These are phyloP conservation scores for Heritiera littoralis DNA, from an alignment of 345 rosid genomes.

Conservation along the genomic window DNA sequence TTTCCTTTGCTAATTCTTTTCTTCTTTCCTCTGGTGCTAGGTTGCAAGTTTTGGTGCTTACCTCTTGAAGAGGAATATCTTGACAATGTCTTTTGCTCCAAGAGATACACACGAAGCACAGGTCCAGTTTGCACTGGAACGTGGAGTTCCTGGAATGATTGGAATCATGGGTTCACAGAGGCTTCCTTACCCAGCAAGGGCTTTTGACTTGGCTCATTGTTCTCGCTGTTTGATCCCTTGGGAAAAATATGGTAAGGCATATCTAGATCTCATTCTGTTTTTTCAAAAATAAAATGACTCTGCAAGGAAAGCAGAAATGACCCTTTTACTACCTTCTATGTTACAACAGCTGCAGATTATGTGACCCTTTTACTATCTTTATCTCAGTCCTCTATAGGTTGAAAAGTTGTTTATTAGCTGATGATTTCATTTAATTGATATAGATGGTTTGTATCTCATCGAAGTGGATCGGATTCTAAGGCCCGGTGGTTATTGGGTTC, in stretches of 20 bases:
- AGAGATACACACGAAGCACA: slow-evolving; percentile 98
- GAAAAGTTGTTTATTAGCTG: slow-evolving; percentile 20
- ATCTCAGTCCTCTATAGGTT: not conserved
- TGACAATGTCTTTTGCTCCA: slow-evolving; percentile 90
- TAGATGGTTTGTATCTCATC: slow-evolving; percentile 80
- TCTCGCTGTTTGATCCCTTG: slow-evolving; percentile 98
- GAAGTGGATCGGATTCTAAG: slow-evolving; percentile 92
- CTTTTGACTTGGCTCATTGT: slow-evolving; percentile 96
- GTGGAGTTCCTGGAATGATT: slow-evolving; percentile 96
- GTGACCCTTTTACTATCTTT: not conserved
- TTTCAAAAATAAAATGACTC: not conserved
- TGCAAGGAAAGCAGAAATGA: not conserved
- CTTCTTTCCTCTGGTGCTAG: slow-evolving; percentile 29
- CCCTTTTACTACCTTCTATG: not conserved
- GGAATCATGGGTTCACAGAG: slow-evolving; percentile 82
- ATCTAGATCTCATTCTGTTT: not conserved
- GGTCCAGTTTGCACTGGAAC: slow-evolving; percentile 92
- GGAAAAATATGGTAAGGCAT: slow-evolving; percentile 55
- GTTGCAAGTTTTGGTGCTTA: slow-evolving; percentile 98
- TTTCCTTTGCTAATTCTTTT: slow-evolving; percentile 3
- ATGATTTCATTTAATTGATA: slow-evolving; percentile 1
- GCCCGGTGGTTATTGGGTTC: slow-evolving; percentile 97
- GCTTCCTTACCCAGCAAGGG: slow-evolving; percentile 93
- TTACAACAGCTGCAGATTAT: not conserved
- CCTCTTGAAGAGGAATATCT: slow-evolving; percentile 75